A percentile compares a stretch with the other conserved stretches of the same genome.
These are phyloP conservation scores for Filobasidium floriforme DNA, from an alignment of 768 basidiomycete genomes.

Conservation along the genomic window DNA sequence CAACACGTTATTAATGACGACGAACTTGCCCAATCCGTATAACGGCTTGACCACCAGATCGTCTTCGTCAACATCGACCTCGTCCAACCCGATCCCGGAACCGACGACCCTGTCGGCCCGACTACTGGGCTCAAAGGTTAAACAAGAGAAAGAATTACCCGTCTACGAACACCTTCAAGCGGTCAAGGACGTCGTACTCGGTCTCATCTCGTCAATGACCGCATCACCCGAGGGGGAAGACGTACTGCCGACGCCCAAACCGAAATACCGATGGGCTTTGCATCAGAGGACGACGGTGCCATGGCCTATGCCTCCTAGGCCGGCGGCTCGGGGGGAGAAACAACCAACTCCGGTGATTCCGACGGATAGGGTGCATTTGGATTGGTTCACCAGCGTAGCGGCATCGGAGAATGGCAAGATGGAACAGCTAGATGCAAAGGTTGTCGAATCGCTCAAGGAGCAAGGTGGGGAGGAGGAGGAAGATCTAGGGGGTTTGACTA, in stretches of 20 bases:
- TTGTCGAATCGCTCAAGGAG: not conserved
- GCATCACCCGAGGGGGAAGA: not conserved
- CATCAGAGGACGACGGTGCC: conserved; percentile 17
- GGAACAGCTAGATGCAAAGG: not conserved
- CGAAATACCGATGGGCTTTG: conserved; percentile 17
- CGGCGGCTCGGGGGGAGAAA: not conserved
- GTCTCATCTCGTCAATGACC: not conserved
- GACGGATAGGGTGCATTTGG: conserved; percentile 2
- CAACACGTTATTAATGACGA: no score
- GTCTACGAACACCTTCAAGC: not conserved
- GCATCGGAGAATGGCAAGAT: not conserved
- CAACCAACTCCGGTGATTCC: not conserved
- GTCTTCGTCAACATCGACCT: not conserved
- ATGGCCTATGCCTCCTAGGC: not conserved
- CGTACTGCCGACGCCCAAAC: not conserved
- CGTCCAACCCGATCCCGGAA: not conserved
- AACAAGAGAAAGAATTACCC: conserved; percentile 2
- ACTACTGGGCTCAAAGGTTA: not conserved
- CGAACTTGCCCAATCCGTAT: not conserved
- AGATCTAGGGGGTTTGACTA: not conserved
- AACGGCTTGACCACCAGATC: not conserved
- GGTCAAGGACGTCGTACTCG: not conserved
- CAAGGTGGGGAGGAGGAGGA: conserved; percentile 3
- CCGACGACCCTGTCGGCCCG: not conserved
- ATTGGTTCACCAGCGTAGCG: conserved; percentile 17